Conservation (phyloP, 106 monocot genomes). For the Dendrobium officinale region DNA sequence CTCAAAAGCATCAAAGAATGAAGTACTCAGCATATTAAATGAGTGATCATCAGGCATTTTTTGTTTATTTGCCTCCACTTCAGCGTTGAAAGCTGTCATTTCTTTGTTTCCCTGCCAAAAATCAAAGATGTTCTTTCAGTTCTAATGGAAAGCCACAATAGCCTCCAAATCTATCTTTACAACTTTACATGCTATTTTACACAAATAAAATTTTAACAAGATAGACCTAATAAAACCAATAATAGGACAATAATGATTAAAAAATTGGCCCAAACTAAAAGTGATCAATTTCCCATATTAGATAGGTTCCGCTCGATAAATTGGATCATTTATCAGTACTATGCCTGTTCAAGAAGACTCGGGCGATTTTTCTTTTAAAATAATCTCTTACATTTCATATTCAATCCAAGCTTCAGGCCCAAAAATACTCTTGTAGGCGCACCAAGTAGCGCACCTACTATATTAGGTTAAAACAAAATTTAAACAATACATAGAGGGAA, state of each 20-base stretch:
- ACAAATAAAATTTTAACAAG: too few species aligned
- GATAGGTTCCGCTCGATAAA: too few species aligned
- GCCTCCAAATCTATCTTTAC: background rate
- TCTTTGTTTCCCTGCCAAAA: slow-evolving; percentile 42
- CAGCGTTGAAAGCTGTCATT: slow-evolving; percentile 19
- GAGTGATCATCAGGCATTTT: slow-evolving; percentile 9
- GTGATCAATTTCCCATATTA: too few species aligned
- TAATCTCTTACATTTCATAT: too few species aligned
- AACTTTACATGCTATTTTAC: background rate
- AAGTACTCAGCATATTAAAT: slow-evolving; percentile 13
- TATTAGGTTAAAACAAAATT: too few species aligned
- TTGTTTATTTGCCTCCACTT: slow-evolving; percentile 8
- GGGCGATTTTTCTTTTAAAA: too few species aligned
- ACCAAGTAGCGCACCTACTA: too few species aligned
- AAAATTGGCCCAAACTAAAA: background rate
- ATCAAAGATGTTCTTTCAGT: background rate
- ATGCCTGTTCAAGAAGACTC: too few species aligned
- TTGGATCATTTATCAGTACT: too few species aligned
- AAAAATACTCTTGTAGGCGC: too few species aligned
- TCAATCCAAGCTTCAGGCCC: too few species aligned
- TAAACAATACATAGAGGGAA: too few species aligned
- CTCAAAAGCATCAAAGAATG: slow-evolving; percentile 20
- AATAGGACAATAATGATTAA: background rate
- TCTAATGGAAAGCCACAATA: background rate
- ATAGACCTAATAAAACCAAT: background rate